Base-by-base conservation (phyloP, 345 rosid genomes). In the Murraya koenigii region DNA sequence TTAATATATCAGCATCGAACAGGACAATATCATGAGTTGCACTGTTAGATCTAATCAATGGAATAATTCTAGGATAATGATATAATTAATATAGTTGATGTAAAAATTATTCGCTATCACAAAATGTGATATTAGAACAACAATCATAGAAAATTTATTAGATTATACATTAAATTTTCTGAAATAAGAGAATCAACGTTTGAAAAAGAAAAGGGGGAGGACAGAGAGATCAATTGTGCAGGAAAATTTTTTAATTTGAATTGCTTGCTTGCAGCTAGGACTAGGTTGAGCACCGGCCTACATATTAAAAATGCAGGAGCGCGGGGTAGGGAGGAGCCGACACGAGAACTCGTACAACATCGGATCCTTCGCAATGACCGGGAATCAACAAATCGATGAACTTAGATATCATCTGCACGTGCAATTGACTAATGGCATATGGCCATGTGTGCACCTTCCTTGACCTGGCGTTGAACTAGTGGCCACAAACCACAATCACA, bases 301-400 rank as follows among this genome's bases (percentile, higher is more conserved):
- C 47, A 41, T 41, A 0, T 2, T 2, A 41, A 41, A 10, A 41
- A 41, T 41, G n/a, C 32, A 30, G 32, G 32, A 30, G 32, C 32
- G 32, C 32, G 32, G 32, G 32, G 32, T 1, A 30, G 32, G 47
- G 49, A 41, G 15, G 15, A 41, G 49, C 15, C 49, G 14, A 41
- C 49, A 11, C 7, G 55, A 15, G 19, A 49, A 49, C 22, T 49
- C 55, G 36, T 59, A 33, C 61, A 28, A 39, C 85, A 59, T 80
- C 25, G 76, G 83, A 82, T 69, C 64, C 77, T 56, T 63, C 33
- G 5, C 15, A 1, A 0, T 41, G 47, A 54, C 22, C 22, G 65
- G 85, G 85, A 54, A 71, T 74, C 79, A 75, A 75, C 59, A 19
- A 5, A 58, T 69, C 56, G 60, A 38, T 22, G 72, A 54, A 39